Conservation (phyloP, 495 filamentous ascomycete genomes). For the Lasiosphaeriaceae sp. region DNA sequence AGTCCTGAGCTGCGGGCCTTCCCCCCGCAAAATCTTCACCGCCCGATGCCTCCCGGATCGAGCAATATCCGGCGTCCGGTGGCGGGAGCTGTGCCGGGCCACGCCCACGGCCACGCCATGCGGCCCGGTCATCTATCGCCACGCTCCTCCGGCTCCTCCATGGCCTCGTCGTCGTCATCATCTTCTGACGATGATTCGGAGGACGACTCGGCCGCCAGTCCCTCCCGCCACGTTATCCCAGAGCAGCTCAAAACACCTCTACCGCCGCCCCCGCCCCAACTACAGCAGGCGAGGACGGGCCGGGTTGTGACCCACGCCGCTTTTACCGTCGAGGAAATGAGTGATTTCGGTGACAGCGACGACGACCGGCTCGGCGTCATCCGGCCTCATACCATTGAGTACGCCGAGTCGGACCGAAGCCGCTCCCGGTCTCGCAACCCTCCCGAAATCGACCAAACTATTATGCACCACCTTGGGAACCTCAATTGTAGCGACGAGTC, state of each 20-base stretch:
- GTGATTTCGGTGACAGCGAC: conserved; percentile 39
- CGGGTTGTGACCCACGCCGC: conserved; percentile 30
- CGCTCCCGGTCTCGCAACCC: conserved; percentile 33
- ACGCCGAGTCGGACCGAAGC: conserved; percentile 43
- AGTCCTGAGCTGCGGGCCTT: conserved; percentile 22
- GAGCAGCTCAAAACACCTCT: conserved; percentile 24
- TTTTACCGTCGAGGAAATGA: conserved; percentile 44
- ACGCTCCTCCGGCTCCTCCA: conserved; percentile 42
- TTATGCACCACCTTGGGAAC: conserved; percentile 37
- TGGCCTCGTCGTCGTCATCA: conserved; percentile 16
- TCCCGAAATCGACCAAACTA: conserved; percentile 34
- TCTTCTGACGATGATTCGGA: conserved; percentile 19
- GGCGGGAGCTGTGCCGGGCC: conserved; percentile 38
- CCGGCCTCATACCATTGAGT: conserved; percentile 41
- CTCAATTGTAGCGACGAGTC: conserved; percentile 43
- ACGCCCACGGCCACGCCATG: conserved; percentile 35
- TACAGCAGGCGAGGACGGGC: conserved; percentile 21
- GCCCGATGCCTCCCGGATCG: conserved; percentile 31
- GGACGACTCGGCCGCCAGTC: conserved; percentile 24
- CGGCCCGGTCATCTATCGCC: conserved; percentile 49
- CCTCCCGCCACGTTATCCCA: conserved; percentile 31
- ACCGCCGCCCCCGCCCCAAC: conserved; percentile 18
- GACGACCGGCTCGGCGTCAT: conserved; percentile 35
- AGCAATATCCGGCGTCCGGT: conserved; percentile 33
- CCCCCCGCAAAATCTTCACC: conserved; percentile 23